Evolutionary conservation across 2,329 filamentous ascomycete genomes (phyloP), one percentile per base, ranked within the genome.

Genomic region (Ophiostoma ips): DNA sequence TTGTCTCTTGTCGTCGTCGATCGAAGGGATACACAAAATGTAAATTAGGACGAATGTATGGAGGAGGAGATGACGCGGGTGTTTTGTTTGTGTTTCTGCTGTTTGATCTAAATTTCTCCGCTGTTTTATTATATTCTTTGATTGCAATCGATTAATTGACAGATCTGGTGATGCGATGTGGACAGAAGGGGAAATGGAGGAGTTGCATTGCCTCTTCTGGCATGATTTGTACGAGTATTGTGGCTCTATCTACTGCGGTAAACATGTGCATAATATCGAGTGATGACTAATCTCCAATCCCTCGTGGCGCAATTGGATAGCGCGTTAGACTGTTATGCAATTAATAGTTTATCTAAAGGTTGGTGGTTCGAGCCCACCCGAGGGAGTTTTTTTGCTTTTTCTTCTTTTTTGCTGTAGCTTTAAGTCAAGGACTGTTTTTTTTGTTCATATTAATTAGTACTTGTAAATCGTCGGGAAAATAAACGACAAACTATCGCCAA

Each of bases 261-360:
- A 8, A 5, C 24, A 8, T n/a, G n/a, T n/a, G n/a, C n/a, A n/a
- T n/a, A 28, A 28, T 8, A 5, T 28, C 24, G 8, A 28, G 5
- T 8, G 24, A 28, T 28, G 4, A 28, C 24, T 28, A 28, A 28
- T 4, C 4, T 41, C 40, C n/a, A n/a, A 43, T 43, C 40, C 40
- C 40, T 43, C 40, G 40, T 43, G 40, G 40, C 40, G 40, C 40
- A 43, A 43, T 43, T 43, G 40, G 40, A 43, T 43, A 43, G 40
- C 40, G 40, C 40, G 40, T 43, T 43, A 43, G 40, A 43, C 40
- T 43, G 40, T 43, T 43, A 43, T 43, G 30, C 28, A 43, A 7
- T 10, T 43, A 43, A 43, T 43, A 31, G 40, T 21, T 21, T 43
- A 43, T 43, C 40, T 43, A 43, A 43, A 43, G 40, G 40, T 43